phyloP scores from a whole-genome alignment of 345 rosid species.

The Cardiospermum halicacabum region DNA sequence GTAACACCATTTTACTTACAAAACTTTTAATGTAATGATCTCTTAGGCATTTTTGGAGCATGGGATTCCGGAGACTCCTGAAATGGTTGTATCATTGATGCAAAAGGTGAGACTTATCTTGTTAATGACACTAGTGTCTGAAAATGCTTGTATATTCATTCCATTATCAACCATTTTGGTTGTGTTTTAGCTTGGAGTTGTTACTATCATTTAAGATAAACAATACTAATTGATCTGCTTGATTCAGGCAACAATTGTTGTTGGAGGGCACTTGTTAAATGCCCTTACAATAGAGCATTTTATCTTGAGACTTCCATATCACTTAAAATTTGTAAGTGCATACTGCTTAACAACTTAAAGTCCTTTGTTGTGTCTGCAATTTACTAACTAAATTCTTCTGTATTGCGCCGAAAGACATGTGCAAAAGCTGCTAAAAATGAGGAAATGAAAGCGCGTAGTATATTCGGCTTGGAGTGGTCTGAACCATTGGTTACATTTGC shows the following conservation, averaged over 20 bases:
- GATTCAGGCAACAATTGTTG: slow-evolving; percentile 65
- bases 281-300: slow-evolving; percentile 90
- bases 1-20: not conserved
- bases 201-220: not conserved
- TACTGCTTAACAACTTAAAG: not conserved
- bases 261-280: slow-evolving; percentile 71
- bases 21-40: not conserved
- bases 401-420: slow-evolving; percentile 44
- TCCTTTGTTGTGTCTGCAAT: not conserved
- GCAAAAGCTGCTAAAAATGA: slow-evolving; percentile 64
- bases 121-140: not conserved
- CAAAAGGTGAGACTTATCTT: slow-evolving; percentile 56
- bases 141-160: not conserved
- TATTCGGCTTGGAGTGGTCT: slow-evolving; percentile 79
- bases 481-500: slow-evolving; percentile 88
- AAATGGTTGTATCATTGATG: slow-evolving; percentile 76
- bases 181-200: not conserved
- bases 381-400: not conserved
- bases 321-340: slow-evolving; percentile 72
- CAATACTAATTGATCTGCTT: slow-evolving; percentile 6
- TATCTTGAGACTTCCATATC: slow-evolving; percentile 88
- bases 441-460: slow-evolving; percentile 57
- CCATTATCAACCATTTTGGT: not conserved
- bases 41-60: slow-evolving; percentile 74
- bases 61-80: slow-evolving; percentile 74